Evolutionary conservation across 169 alveolate genomes (phyloP).

Genomic region (Cardiosporidium cionae): DNA sequence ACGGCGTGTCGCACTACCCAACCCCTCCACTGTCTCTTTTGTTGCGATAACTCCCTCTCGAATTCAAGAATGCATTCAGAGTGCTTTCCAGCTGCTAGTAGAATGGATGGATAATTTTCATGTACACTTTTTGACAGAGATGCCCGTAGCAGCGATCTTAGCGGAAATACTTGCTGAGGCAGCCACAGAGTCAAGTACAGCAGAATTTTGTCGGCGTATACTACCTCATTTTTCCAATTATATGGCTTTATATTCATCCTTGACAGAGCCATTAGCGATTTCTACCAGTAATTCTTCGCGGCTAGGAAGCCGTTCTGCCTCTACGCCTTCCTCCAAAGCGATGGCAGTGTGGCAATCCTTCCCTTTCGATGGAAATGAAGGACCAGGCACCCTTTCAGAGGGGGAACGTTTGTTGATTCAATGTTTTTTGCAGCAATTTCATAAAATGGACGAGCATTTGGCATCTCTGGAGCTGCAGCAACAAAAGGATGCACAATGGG

Average conservation of each 20-base stretch:
- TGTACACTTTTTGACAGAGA: neutral
- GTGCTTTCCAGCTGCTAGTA: neutral
- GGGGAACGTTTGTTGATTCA: neutral
- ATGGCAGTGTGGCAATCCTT: neutral
- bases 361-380: neutral
- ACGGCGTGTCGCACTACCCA: too few relatives aligned
- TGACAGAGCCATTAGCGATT: neutral
- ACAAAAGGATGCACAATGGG: neutral
- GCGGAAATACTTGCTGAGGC: neutral
- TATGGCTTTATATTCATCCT: neutral
- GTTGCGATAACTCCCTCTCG: neutral
- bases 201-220: neutral
- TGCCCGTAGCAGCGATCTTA: neutral
- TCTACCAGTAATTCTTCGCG: neutral
- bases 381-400: neutral
- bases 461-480: neutral
- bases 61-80: neutral
- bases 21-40: neutral
- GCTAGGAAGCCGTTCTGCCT: neutral
- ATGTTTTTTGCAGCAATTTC: neutral
- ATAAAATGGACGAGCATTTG: neutral
- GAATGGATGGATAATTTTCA: neutral
- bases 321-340: too few relatives aligned
- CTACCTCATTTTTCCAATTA: neutral
- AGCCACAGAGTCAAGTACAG: neutral